Conservation (phyloP, 2,329 filamentous ascomycete species). For the Ceratocystis alfenasii region DNA sequence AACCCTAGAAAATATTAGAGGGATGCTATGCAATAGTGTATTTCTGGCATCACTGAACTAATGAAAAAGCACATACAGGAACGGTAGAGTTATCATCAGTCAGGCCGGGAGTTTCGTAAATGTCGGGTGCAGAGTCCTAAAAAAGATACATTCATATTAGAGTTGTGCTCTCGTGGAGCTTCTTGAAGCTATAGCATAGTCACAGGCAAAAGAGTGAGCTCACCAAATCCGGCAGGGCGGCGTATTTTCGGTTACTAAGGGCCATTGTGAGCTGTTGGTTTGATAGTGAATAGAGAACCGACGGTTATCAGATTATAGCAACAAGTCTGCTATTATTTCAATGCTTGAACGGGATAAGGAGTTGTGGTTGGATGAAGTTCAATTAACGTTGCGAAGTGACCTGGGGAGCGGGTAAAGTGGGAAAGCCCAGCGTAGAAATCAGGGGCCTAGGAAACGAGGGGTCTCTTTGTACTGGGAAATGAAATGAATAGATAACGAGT, state of each 20-base stretch:
- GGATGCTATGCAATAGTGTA: background rate
- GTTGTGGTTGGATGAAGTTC: background rate
- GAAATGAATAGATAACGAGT: background rate
- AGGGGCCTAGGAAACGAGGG: background rate
- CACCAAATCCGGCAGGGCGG: slow-evolving; percentile 68
- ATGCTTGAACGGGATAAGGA: background rate
- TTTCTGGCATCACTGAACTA: background rate
- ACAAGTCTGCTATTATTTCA: background rate
- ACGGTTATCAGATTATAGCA: background rate
- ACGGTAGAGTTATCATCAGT: slow-evolving; percentile 82
- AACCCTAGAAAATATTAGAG: slow-evolving; percentile 33
- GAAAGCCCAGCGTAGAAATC: background rate
- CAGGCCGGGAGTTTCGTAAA: slow-evolving; percentile 91
- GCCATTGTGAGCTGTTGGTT: slow-evolving; percentile 41
- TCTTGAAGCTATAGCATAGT: slow-evolving; percentile 20
- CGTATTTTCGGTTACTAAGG: slow-evolving; percentile 70
- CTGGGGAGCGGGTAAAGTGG: background rate
- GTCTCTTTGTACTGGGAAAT: background rate
- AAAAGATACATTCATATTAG: slow-evolving; percentile 1
- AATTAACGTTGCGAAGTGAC: background rate
- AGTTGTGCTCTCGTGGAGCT: slow-evolving; percentile 23
- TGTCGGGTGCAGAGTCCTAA: slow-evolving; percentile 82
- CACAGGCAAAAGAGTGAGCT: slow-evolving; percentile 23
- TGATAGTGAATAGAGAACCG: background rate
- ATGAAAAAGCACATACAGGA: slow-evolving; percentile 43